Evolutionary conservation across 306 rosid species (phyloP).

Genomic region (Herpetospermum pedunculosum): DNA sequence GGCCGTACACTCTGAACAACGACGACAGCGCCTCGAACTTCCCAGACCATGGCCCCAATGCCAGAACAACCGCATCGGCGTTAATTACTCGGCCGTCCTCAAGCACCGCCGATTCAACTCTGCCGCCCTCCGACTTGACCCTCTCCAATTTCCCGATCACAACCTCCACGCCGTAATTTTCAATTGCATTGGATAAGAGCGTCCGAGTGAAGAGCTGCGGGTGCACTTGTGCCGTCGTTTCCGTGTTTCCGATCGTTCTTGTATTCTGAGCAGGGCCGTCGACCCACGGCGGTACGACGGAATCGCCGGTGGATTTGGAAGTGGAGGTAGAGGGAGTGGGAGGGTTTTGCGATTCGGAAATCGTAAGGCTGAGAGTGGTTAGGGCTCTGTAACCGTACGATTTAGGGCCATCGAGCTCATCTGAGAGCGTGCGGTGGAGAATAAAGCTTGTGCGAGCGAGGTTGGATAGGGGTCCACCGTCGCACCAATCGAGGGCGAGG

Average conservation of each 20-base stretch:
- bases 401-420: constrained; percentile 52
- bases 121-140: constrained; percentile 29
- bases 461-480: constrained; percentile 46
- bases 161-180: constrained; percentile 45
- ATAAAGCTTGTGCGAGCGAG: constrained; percentile 70
- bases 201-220: constrained; percentile 63
- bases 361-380: constrained; percentile 52
- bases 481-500: constrained; percentile 96
- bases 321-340: constrained; percentile 1
- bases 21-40: constrained; percentile 43
- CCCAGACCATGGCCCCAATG: constrained; percentile 80
- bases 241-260: constrained; percentile 41
- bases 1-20: constrained; percentile 45
- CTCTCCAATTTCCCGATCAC: constrained; percentile 60
- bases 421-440: constrained; percentile 69
- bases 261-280: constrained; percentile 41
- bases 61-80: constrained; percentile 61
- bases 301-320: constrained; percentile 18
- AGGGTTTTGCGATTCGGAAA: constrained; percentile 27
- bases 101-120: constrained; percentile 41
- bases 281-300: constrained; percentile 48
- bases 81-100: constrained; percentile 48
- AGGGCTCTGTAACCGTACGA: constrained; percentile 79
- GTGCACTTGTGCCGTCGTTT: constrained; percentile 82
- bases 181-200: constrained; percentile 43